A percentile compares a stretch with the other conserved stretches of the same genome.
Conservation (phyloP, 306 rosid species). For the Castanea crenata region DNA sequence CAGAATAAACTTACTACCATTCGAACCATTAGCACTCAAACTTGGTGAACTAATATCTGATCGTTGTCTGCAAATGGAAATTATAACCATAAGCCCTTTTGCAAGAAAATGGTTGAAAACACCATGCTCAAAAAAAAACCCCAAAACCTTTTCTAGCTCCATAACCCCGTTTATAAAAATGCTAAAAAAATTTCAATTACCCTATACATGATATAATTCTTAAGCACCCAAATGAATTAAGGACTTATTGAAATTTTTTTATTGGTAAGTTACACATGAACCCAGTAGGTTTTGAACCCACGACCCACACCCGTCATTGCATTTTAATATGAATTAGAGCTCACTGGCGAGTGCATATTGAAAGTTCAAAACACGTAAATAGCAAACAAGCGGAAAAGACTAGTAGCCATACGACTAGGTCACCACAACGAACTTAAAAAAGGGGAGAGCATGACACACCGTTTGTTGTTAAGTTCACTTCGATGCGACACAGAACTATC, state of each 20-base stretch:
- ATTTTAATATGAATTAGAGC: too few relatives aligned
- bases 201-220: not conserved
- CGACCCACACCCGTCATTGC: too few relatives aligned
- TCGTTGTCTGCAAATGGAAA: conserved; percentile 55
- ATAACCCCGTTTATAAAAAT: not conserved
- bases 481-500: conserved; percentile 48
- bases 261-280: too few relatives aligned
- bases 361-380: not conserved
- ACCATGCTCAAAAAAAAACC: not conserved
- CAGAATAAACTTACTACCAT: conserved; percentile 50
- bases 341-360: too few relatives aligned
- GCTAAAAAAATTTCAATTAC: not conserved
- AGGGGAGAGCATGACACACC: conserved; percentile 46
- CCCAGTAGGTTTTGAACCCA: too few relatives aligned
- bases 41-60: conserved; percentile 43
- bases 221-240: not conserved
- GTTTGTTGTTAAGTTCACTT: conserved; percentile 44
- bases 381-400: not conserved
- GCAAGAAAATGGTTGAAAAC: not conserved
- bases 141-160: not conserved
- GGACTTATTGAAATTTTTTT: not conserved
- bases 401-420: not conserved
- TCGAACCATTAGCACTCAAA: conserved; percentile 36
- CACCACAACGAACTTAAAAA: not conserved
- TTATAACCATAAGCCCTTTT: not conserved